Evolutionary conservation across 345 rosid genomes (phyloP).

Genomic region (Leavenworthia alabamica): DNA sequence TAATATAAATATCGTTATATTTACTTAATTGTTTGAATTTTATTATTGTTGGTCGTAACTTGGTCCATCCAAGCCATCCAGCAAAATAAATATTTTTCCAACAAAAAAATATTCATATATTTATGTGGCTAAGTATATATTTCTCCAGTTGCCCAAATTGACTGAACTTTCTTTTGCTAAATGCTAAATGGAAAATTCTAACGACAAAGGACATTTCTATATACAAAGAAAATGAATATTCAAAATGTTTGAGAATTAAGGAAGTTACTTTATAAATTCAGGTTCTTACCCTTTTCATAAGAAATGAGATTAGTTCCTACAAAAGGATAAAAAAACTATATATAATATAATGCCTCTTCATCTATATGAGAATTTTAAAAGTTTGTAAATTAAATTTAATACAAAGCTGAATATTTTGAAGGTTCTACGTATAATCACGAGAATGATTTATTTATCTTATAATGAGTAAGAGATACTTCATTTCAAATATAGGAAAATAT

Average conservation of each 20-base stretch:
- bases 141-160: slow-evolving; percentile 48
- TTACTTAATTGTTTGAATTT: background rate
- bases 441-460: background rate
- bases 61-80: background rate
- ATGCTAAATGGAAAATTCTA: background rate
- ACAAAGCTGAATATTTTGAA: background rate
- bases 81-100: background rate
- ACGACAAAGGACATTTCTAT: slow-evolving; percentile 10
- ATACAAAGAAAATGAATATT: background rate
- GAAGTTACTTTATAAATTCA: background rate
- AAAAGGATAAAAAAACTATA: no score
- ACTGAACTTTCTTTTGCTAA: slow-evolving; percentile 26
- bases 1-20: background rate
- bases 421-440: background rate
- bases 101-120: background rate
- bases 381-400: background rate
- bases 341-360: background rate
- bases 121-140: background rate
- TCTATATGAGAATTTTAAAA: background rate
- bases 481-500: background rate
- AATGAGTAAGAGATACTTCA: background rate
- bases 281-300: background rate
- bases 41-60: background rate
- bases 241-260: background rate
- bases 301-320: background rate